A percentile compares a stretch with the other conserved stretches of the same genome.
These are phyloP conservation scores for Citrullus mucosospermus DNA, from an alignment of 306 rosid genomes.

Conservation along the genomic window DNA sequence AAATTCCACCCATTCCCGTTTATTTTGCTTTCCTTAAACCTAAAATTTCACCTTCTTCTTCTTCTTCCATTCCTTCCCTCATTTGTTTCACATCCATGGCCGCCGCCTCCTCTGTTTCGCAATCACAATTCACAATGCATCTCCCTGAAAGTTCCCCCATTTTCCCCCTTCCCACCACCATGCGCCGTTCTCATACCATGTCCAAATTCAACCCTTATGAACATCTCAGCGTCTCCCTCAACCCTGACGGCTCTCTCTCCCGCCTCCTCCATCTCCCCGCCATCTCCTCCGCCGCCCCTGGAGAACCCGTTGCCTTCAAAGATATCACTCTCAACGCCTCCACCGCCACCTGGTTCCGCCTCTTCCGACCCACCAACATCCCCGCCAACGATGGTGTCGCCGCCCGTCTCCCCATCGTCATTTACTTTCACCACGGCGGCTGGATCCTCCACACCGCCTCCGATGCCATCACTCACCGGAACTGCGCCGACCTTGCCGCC, in stretches of 20 bases:
- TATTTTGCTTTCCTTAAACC: too few species aligned
- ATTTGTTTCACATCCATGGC: not conserved
- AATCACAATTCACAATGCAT: not conserved
- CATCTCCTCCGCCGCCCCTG: not conserved
- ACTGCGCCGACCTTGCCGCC: not conserved
- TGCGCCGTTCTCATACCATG: slow-evolving; percentile 12
- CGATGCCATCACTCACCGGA: not conserved
- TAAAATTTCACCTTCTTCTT: too few species aligned
- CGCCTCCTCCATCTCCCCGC: slow-evolving; percentile 11
- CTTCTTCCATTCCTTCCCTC: too few species aligned
- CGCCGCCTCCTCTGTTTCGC: not conserved
- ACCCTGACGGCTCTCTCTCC: slow-evolving; percentile 35
- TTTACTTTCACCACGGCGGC: slow-evolving; percentile 2
- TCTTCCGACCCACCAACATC: not conserved
- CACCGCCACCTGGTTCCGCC: not conserved
- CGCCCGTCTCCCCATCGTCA: not conserved
- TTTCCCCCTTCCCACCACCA: not conserved
- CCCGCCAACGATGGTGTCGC: not conserved
- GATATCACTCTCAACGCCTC: not conserved
- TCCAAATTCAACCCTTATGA: slow-evolving; percentile 40
- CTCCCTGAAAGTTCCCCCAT: not conserved
- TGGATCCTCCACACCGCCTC: not conserved
- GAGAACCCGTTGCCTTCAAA: not conserved
- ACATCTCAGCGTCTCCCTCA: slow-evolving; percentile 19
- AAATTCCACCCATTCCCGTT: too few species aligned